Evolutionary conservation across 169 alveolate species (phyloP), one percentile per base, ranked within the genome.

Genomic region (Eimeria maxima): DNA sequence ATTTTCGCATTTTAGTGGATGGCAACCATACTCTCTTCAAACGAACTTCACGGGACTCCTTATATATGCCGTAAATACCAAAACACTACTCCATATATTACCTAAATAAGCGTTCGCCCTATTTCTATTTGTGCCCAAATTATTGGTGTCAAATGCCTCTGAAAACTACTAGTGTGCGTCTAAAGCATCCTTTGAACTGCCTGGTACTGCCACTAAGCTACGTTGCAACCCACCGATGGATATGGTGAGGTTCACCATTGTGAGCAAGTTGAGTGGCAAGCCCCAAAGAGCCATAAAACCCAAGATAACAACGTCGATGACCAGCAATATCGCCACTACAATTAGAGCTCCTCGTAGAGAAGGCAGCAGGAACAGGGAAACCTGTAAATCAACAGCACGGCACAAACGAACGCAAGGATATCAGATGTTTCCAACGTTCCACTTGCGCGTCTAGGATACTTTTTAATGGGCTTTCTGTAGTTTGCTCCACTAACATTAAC

Each of bases 241-340:
- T 90, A 98, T 97, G 69, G 97, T 97, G 81, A 98, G 96, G 93
- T 97, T 97, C 92, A 98, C 98, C 98, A 97, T 97, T n/a, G 99
- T 97, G 78, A 98, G 97, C 96, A 98, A 97, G 81, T 98, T 98
- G n/a, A 98, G 97, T 8, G 97, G 97, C 50, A 98, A 96, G 53
- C 97, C 98, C 97, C 98, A 97, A 14, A 95, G 95, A 38, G 97
- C 96, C 98, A 98, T 98, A 95, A 97, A 97, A 33, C 98, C 98
- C 90, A 98, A 96, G 18, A 98, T 96, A 38, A 97, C 96, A 57
- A 97, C 96, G 69, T 98, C 98, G 83, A 98, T 97, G 71, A 97
- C 95, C 57, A 97, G 94, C 55, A 98, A 96, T 33, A 96, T 96
- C 38, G 78, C 60, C 38, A 97, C 97, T 10, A 97, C 98, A 74